Evolutionary conservation across 257 asterid species (phyloP), one percentile per base, ranked within the genome.

Genomic region (Penstemon davidsonii): DNA sequence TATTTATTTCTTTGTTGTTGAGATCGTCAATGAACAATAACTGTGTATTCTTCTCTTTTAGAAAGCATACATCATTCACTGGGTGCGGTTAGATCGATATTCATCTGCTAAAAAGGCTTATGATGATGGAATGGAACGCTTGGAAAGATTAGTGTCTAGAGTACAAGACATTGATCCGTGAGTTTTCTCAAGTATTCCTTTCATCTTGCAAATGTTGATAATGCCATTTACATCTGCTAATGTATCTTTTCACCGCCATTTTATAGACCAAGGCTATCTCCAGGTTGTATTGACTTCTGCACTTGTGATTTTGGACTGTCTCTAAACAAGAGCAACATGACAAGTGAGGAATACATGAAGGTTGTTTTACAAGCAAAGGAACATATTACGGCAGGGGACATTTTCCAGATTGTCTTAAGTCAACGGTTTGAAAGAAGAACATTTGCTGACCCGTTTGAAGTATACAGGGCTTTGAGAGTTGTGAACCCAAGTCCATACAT

Each of bases 401-500:
- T 93, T 71, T 88, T 88, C 74, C 99, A 90, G 79, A 84, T 90
- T 25, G 96, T 88, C 69, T 74, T 84, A 56, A 93, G 99, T 67
- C 97, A 93, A 66, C 95, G 97, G 7, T 93, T 88, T 62, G 97
- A 88, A 66, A 81, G 81, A 71, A 79, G 95, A 79, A 93, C 96
- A 46, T 90, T 84, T 82, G 96, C 97, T 46, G 90, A 90, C 63
- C 99, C 99, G 4, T 93, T 88, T 75, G 97, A 93, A 82, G 80
- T 93, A 43, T 93, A 93, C 67, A 80, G 99, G 83, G 88, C 99
- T 74, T 58, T 93, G 73, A 87, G 97, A 83, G 80, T 87, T 70
- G 96, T 83, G 73, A 93, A 90, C 83, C 99, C 96, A 25, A 93
- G 99, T 79, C 96, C 99, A 58, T 84, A 86, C 65, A 93, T 93